Evolutionary conservation across 768 basidiomycete genomes (phyloP), one percentile per base, ranked within the genome.

Genomic region (Leccinum rimulosum): DNA sequence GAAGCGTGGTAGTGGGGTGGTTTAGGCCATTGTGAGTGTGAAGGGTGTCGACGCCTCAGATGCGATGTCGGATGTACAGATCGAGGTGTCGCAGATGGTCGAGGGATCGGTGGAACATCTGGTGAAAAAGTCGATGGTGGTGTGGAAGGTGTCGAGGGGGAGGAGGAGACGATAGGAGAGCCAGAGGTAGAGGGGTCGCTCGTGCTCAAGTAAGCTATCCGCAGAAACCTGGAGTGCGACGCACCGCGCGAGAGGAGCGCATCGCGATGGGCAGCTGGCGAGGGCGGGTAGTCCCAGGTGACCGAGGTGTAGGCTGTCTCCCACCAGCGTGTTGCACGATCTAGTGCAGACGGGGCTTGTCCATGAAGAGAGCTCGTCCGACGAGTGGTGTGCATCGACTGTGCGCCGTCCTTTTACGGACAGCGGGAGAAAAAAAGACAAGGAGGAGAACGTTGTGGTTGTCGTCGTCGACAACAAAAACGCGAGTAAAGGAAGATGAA

Each of bases 1-100:
- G 70, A 60, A 33, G 70, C 62, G 4, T 71, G 70, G 43, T 71
- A 70, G 33, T 72, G 64, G 22, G 70, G 70, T 11, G 66, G 70
- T 6, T 70, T 72, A 48, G 69, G 50, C 67, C 62, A 69, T 6
- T 55, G 66, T 1, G 62, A 47, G 27, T 61, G 58, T 25, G 11
- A 3, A 27, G 47, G 40, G 40, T 5, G 43, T 47, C 60, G 59
- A 40, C 59, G 60, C 31, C 58, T 62, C 19, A 62, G 33, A 22
- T 62, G 62, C 0, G 60, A 8, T 3, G 43, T 48, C 4, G 60
- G 54, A 58, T 59, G 50, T 50, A 57, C 9, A 17, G 63, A 64
- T 58, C 55, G 58, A 52, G 53, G 54, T 7, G 50, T 28, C n/a
- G 12, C 4, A 56, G 31, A 57, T n/a, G 56, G 43, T 56, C 60